These are phyloP conservation scores for Teratosphaeria nubilosa DNA, from an alignment of 2,329 filamentous ascomycete species.

Conservation along the genomic window DNA sequence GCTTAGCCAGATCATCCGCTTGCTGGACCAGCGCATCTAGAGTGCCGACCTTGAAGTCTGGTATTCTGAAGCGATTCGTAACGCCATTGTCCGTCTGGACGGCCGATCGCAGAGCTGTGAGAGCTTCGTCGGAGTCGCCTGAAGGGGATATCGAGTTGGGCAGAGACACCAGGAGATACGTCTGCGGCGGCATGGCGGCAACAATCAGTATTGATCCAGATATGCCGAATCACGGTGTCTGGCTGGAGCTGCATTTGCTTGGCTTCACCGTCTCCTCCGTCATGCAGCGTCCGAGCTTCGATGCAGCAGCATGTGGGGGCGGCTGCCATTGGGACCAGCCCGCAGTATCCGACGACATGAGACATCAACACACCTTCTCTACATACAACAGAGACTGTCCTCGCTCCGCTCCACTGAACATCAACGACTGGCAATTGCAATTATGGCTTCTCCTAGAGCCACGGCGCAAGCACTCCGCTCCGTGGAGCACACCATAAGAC, in stretches of 20 bases:
- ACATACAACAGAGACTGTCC: background rate
- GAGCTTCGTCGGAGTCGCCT: constrained; percentile 68
- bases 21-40: constrained; percentile 91
- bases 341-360: background rate
- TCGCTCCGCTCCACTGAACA: background rate
- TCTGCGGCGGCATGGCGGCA: constrained; percentile 31
- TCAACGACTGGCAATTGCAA: background rate
- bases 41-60: constrained; percentile 95
- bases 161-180: constrained; percentile 82
- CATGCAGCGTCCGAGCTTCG: constrained; percentile 4
- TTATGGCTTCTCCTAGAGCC: background rate
- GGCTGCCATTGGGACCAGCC: constrained; percentile 1
- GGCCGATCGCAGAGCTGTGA: constrained; percentile 63
- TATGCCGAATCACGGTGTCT: background rate
- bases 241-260: background rate
- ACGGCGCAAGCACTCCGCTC: background rate
- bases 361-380: background rate
- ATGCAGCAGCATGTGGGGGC: background rate
- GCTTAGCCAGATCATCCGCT: constrained; percentile 86
- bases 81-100: constrained; percentile 65
- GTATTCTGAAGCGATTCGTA: constrained; percentile 69
- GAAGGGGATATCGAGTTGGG: constrained; percentile 79
- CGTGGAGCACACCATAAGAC: background rate
- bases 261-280: background rate
- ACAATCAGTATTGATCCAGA: background rate